Conservation (phyloP, 1,284 basidiomycete genomes). For the Cutaneotrichosporon spelunceum region DNA sequence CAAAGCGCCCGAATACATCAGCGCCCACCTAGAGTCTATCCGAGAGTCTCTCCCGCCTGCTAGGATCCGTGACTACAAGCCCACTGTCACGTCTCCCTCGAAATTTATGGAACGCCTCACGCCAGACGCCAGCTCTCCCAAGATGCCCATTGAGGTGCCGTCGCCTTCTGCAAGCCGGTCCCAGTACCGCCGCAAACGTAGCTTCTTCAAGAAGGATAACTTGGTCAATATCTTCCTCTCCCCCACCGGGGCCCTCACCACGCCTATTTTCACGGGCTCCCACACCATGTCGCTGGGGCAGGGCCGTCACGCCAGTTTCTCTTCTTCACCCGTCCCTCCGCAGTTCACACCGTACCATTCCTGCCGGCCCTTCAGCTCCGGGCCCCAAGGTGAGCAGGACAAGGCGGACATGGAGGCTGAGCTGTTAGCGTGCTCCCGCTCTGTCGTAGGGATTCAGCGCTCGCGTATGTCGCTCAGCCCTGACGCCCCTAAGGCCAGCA, state of each 20-base stretch:
- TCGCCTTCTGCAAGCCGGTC: background rate
- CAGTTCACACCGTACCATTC: too few relatives aligned
- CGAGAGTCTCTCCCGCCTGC: background rate
- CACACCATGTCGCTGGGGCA: too few relatives aligned
- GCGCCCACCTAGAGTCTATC: background rate
- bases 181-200: background rate
- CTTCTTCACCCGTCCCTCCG: too few relatives aligned
- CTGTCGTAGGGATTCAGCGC: background rate
- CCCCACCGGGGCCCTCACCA: background rate
- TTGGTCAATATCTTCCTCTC: background rate
- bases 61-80: background rate
- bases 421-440: too few relatives aligned
- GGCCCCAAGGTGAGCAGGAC: background rate
- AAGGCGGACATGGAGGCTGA: too few relatives aligned
- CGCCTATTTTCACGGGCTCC: background rate
- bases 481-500: too few relatives aligned
- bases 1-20: background rate
- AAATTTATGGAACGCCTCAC: background rate
- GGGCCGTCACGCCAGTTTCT: too few relatives aligned
- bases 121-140: background rate
- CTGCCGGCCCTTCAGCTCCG: too few relatives aligned
- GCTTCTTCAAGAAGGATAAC: background rate
- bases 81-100: background rate
- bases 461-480: background rate
- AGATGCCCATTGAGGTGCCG: background rate